phyloP scores from a whole-genome alignment of 1,284 basidiomycete genomes.

The Papiliotrema laurentii region DNA sequence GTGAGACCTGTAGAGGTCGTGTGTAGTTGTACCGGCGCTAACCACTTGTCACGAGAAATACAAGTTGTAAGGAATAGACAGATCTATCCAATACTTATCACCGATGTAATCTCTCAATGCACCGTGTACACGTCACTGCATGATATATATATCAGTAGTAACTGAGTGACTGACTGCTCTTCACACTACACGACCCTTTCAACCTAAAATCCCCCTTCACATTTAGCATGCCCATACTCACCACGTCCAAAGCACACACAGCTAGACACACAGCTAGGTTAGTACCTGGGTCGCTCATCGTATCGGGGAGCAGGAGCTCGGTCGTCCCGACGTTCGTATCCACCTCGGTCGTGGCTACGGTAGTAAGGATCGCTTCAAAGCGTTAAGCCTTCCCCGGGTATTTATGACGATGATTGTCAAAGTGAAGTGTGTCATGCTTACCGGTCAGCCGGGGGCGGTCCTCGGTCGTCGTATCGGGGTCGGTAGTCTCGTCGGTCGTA shows the following conservation, averaged over 20 bases:
- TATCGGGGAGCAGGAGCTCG: slow-evolving; percentile 3
- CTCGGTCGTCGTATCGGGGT: slow-evolving; percentile 23
- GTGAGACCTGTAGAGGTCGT: too few relatives aligned
- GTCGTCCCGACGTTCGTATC: slow-evolving; percentile 14
- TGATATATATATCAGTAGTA: too few relatives aligned
- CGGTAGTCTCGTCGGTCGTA: slow-evolving; percentile 23
- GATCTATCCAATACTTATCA: too few relatives aligned
- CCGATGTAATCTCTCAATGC: too few relatives aligned
- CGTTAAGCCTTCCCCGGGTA: slow-evolving; percentile 7
- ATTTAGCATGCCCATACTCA: background rate
- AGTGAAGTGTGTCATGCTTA: slow-evolving; percentile 17
- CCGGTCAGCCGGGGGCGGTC: slow-evolving; percentile 21
- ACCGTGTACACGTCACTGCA: too few relatives aligned
- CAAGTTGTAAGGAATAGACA: too few relatives aligned
- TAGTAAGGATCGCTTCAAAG: slow-evolving; percentile 50
- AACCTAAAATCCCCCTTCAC: background rate
- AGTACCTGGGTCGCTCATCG: slow-evolving; percentile 17
- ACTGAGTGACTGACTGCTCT: too few relatives aligned
- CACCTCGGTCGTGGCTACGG: slow-evolving; percentile 46
- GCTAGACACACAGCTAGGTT: slow-evolving; percentile 14
- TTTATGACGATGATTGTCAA: slow-evolving; percentile 12
- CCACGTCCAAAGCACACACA: slow-evolving; percentile 32
- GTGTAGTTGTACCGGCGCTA: too few relatives aligned
- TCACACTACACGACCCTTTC: too few relatives aligned
- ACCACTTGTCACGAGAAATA: too few relatives aligned